Base-by-base conservation (phyloP, 1,139 yeast species). In the Yamadazyma trypodendri region DNA sequence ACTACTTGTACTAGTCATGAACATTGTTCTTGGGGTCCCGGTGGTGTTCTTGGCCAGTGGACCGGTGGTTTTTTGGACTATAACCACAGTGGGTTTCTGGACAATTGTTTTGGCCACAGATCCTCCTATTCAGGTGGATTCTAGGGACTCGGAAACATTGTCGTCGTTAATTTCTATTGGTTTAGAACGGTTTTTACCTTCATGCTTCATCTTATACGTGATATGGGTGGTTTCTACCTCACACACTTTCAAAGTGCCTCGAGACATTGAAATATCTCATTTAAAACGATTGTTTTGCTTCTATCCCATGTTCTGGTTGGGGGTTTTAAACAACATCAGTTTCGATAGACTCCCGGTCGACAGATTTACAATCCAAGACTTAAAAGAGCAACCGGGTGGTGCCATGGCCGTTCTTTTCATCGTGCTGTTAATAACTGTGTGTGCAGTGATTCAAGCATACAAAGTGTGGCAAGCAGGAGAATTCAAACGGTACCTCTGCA, bases 331-430 rank as follows among this genome's bases (percentile, higher is more conserved):
- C 55, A 89, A 89, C 58, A 75, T 87, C 51, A 88, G 96, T 0
- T 89, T 90, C 61, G 97, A 88, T 52, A 65, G 90, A 44, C 63
- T 92, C 14, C 96, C 97, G 0, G 81, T 90, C 10, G 97, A 92
- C 54, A 67, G 98, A 41, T 66, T 92, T 32, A 84, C 94, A 0
- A 51, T 79, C 2, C 62, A 67, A 7, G 97, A 90, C 55, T 65
- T 92, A 28, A 76, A 72, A 45, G 74, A 75, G 25, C 90, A 84
- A 57, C 80, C 90, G 0, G 96, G 96, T 0, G 89, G 95, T 0
- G 56, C 85, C 38, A 43, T 79, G 0, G 86, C 96, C 0, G 79
- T 87, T 0, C 47, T 74, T 1, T 58, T 72, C 0, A 72, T 87
- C 1, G 54, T 76, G 0, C 42, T 63, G 1, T 53, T 72, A 2